A percentile compares a stretch with the other conserved stretches of the same genome.
These are phyloP conservation scores for Xylaria scruposa DNA, from an alignment of 495 filamentous ascomycete genomes.

Conservation along the genomic window DNA sequence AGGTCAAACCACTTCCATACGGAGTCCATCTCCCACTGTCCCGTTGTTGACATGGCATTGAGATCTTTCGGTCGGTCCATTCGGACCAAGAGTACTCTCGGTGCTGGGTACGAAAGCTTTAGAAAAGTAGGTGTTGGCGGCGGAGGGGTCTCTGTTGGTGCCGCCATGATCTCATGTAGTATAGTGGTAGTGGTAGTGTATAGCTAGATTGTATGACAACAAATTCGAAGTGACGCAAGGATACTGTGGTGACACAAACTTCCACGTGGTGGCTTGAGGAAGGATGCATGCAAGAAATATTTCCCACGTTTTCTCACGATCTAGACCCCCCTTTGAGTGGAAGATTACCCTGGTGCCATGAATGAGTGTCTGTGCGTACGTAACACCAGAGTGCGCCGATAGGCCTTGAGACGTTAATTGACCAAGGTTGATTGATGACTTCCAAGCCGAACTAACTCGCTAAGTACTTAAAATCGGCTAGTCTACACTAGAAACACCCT, in stretches of 20 bases:
- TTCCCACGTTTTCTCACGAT: conserved; percentile 25
- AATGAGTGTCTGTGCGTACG: neutral
- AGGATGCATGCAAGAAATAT: conserved; percentile 12
- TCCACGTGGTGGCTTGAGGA: conserved; percentile 16
- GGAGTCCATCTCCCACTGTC: conserved; percentile 51
- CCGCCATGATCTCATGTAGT: conserved; percentile 12
- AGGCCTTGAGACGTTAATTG: neutral
- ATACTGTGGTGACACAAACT: neutral
- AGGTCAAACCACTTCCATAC: conserved; percentile 57
- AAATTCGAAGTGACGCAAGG: neutral
- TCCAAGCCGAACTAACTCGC: neutral
- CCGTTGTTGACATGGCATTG: conserved; percentile 55
- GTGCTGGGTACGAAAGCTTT: conserved; percentile 50
- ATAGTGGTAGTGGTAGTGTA: neutral
- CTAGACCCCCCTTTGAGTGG: neutral
- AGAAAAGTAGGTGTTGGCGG: conserved; percentile 38
- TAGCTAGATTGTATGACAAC: neutral
- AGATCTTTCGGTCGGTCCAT: conserved; percentile 57
- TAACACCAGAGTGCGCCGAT: neutral
- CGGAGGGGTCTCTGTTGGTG: conserved; percentile 35
- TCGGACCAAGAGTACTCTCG: conserved; percentile 64
- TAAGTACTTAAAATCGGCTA: neutral
- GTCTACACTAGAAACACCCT: neutral
- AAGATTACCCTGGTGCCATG: conserved; percentile 14
- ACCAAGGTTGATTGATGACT: neutral